These are phyloP conservation scores for Marvania coccoides DNA, from an alignment of 139 green algal genomes.

Conservation along the genomic window DNA sequence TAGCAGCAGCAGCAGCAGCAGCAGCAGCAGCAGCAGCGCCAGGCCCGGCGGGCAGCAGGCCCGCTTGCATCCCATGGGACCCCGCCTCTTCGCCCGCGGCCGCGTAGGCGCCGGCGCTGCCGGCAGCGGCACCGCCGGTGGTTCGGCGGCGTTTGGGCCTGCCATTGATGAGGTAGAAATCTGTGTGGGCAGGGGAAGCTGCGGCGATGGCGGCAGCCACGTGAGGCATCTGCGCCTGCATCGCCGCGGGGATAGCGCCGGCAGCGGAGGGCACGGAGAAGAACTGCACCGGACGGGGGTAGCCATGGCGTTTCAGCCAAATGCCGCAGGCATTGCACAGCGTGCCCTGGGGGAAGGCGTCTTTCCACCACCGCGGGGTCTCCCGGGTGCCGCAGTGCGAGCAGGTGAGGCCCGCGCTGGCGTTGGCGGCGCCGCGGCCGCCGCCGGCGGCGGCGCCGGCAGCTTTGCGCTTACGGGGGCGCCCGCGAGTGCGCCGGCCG, in stretches of 20 bases:
- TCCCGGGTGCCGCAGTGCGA: slow-evolving; percentile 20
- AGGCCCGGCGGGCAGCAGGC: background rate
- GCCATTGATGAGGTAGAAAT: slow-evolving; percentile 31
- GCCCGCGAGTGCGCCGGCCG: background rate
- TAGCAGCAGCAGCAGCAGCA: background rate
- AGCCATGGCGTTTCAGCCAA: slow-evolving; percentile 32
- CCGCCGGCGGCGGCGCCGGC: background rate
- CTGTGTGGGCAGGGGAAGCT: background rate
- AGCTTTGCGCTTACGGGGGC: background rate
- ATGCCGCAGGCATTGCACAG: slow-evolving; percentile 34
- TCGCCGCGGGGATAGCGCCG: background rate
- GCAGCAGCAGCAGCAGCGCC: background rate
- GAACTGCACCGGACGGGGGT: slow-evolving; percentile 24
- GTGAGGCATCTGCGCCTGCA: background rate
- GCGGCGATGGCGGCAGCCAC: background rate
- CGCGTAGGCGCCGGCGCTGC: too few relatives aligned
- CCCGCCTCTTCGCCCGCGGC: too few relatives aligned
- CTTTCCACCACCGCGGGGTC: slow-evolving; percentile 28
- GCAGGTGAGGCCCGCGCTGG: too few relatives aligned
- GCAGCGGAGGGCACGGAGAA: background rate
- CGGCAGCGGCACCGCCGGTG: background rate
- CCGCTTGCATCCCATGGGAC: too few relatives aligned
- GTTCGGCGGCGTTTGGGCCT: slow-evolving; percentile 21
- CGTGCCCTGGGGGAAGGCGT: slow-evolving; percentile 17
- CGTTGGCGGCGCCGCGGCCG: too few relatives aligned